Conservation (phyloP, 2,329 filamentous ascomycete species). For the Stemphylium lycopersici region DNA sequence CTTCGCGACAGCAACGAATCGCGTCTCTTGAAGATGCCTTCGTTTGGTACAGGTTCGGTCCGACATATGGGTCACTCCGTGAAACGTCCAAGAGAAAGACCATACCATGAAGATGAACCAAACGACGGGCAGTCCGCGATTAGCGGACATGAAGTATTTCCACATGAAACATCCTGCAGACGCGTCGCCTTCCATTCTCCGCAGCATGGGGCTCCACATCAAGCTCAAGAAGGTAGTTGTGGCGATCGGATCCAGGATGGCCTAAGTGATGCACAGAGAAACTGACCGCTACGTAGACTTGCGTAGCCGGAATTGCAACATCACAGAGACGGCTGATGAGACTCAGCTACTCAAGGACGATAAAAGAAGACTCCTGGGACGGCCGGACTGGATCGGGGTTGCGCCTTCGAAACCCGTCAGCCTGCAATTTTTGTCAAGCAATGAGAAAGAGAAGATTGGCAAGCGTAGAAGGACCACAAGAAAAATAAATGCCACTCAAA, state of each 20-base stretch:
- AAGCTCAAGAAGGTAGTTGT: slow-evolving; percentile 1
- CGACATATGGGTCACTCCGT: slow-evolving; percentile 16
- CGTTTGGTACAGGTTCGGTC: slow-evolving; percentile 14
- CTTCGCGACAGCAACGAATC: slow-evolving; percentile 18
- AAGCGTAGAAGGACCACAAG: slow-evolving; percentile 39
- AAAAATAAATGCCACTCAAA: slow-evolving; percentile 4
- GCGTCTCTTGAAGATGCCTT: slow-evolving; percentile 11
- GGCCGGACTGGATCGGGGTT: slow-evolving; percentile 46
- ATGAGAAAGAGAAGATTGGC: slow-evolving; percentile 39
- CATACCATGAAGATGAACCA: neutral
- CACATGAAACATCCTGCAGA: neutral
- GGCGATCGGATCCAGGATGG: neutral
- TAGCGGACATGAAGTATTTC: neutral
- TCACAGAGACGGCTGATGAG: slow-evolving; percentile 18
- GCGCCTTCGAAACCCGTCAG: slow-evolving; percentile 34
- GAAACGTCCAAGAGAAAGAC: neutral
- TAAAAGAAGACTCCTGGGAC: slow-evolving; percentile 37
- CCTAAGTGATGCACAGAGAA: neutral
- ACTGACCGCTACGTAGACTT: slow-evolving; percentile 3
- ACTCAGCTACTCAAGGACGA: slow-evolving; percentile 33
- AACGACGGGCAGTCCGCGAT: neutral
- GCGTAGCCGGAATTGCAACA: slow-evolving; percentile 11
- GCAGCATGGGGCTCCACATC: neutral
- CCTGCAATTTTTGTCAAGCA: slow-evolving; percentile 34
- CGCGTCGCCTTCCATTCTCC: neutral